Evolutionary conservation across 805 yeast species (phyloP).

Genomic region (Myxozyma monticola): DNA sequence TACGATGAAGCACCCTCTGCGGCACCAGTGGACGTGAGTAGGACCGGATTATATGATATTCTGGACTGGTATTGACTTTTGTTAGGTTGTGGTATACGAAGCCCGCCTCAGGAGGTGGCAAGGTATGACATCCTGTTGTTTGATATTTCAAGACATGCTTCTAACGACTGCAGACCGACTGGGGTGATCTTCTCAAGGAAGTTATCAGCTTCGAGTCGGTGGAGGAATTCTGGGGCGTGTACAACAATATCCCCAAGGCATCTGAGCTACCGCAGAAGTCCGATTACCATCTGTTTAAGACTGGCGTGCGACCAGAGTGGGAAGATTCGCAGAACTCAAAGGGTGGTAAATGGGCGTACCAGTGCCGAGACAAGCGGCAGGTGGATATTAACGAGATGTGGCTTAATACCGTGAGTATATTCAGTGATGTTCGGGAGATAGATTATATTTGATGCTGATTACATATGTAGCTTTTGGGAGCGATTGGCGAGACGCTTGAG

Average conservation of each 20-base stretch:
- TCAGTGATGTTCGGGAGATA: not conserved
- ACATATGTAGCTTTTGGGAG: constrained; percentile 57
- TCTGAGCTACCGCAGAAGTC: constrained; percentile 86
- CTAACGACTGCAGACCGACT: too few species aligned
- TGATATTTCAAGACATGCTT: too few species aligned
- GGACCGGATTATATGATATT: not conserved
- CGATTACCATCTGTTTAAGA: constrained; percentile 93
- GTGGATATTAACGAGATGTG: constrained; percentile 81
- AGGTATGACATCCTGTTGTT: too few species aligned
- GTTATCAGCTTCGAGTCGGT: constrained; percentile 91
- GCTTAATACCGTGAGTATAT: constrained; percentile 61
- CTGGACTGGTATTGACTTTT: constrained; percentile 14
- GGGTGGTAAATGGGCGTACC: constrained; percentile 94
- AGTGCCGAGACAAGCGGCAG: constrained; percentile 58
- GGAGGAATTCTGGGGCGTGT: constrained; percentile 98
- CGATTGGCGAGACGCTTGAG: constrained; percentile 93
- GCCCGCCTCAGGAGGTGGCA: constrained; percentile 73
- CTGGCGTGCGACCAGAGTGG: constrained; percentile 97
- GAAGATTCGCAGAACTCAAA: constrained; percentile 83
- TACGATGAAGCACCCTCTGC: constrained; percentile 83
- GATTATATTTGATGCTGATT: constrained; percentile 10
- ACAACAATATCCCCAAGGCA: constrained; percentile 89
- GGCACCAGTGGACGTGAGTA: constrained; percentile 74
- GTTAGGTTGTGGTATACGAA: constrained; percentile 99
- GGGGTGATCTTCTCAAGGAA: constrained; percentile 91